These are phyloP conservation scores for Arachis monticola DNA, from an alignment of 331 rosid species.

Conservation along the genomic window DNA sequence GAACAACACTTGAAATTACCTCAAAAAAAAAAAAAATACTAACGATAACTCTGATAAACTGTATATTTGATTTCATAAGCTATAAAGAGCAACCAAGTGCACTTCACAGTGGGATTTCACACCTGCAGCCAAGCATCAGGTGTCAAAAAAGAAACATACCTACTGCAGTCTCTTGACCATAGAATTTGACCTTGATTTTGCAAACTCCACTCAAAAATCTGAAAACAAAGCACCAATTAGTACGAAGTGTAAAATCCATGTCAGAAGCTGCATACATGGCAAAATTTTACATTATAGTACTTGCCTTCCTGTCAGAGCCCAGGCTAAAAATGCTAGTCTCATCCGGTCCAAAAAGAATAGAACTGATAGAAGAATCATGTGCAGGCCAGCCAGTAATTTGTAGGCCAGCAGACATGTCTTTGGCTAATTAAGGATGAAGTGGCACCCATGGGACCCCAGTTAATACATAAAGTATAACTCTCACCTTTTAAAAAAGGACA, in stretches of 20 bases:
- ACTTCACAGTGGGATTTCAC: neutral
- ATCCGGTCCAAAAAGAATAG: conserved; percentile 93
- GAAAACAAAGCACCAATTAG: conserved; percentile 39
- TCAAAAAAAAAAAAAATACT: neutral
- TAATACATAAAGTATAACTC: conserved; percentile 5
- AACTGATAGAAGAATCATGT: conserved; percentile 92
- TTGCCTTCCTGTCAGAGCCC: conserved; percentile 90
- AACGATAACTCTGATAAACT: neutral
- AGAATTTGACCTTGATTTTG: conserved; percentile 94
- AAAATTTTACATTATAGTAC: conserved; percentile 37
- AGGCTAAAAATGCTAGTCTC: conserved; percentile 96
- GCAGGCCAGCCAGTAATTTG: conserved; percentile 99
- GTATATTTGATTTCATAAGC: neutral
- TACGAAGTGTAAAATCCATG: conserved; percentile 15
- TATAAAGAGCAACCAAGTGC: too few species aligned
- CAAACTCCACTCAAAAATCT: conserved; percentile 97
- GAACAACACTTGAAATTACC: neutral
- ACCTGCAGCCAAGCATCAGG: conserved; percentile 4
- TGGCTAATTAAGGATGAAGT: conserved; percentile 58
- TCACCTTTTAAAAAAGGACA: neutral
- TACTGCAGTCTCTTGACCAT: conserved; percentile 84
- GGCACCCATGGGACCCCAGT: conserved; percentile 12
- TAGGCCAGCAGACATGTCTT: conserved; percentile 95
- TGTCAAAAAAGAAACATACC: conserved; percentile 53
- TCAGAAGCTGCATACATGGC: conserved; percentile 26